Base-by-base conservation (phyloP, 345 rosid genomes). In the Citrus glauca region DNA sequence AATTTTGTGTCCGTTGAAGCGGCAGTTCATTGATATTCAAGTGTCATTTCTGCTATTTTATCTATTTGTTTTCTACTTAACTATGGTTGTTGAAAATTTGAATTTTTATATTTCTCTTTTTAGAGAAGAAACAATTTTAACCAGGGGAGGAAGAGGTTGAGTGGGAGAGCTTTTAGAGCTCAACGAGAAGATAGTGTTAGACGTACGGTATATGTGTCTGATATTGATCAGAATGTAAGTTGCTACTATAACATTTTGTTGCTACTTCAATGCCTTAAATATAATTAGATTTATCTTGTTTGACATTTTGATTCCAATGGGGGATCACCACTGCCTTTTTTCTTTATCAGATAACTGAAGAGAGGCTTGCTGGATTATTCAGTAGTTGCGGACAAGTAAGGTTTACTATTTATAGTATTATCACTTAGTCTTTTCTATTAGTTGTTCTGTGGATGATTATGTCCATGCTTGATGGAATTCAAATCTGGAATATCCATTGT, bases 351-450 rank as follows among this genome's bases (percentile, higher is more conserved):
- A 92, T 92, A 81, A 92, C 97, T 66, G 97, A 94, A 88, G 98
- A 94, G 85, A 86, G 82, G 83, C 92, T 94, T 85, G 98, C 98
- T 83, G 92, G 82, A 68, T 79, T 94, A 79, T 94, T 94, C 81
- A 87, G 89, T 81, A 81, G 71, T 77, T 94, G 94, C 68, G 98
- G 97, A 79, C 95, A 91, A 74, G 97, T 94, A 85, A 90, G 93
- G 81, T 78, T 50, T 70, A 53, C 27, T 68, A 9, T 63, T 78
- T 55, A n/a, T 55, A 38, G 70, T 13, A 62, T 66, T 70, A 33
- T 24, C n/a, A 2, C 6, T 79, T 57, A 56, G 27, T 17, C 19
- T 16, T 65, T 59, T 4, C 9, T 40, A 42, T 69, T 37, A 37
- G 71, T 9, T 65, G 38, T 24, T 28, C 27, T 32, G 22, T 71